A percentile compares a stretch with the other conserved stretches of the same genome.
phyloP scores from a whole-genome alignment of 352 stramenopile genomes.

The Phytophthora sojae region DNA sequence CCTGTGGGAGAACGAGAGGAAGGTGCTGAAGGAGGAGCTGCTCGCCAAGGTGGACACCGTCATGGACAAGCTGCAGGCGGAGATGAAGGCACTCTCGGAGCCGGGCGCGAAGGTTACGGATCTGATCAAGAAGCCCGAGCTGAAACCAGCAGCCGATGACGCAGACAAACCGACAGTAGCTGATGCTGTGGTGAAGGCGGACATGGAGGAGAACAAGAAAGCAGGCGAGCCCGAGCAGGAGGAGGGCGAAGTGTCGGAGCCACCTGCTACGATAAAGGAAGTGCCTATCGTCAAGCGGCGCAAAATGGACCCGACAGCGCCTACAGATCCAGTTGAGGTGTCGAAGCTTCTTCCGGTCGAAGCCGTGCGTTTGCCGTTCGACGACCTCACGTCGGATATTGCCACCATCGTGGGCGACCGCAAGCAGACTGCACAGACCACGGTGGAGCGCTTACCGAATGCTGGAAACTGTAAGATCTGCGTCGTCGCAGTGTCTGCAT shows the following conservation, averaged over 20 bases:
- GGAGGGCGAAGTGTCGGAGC: conserved; percentile 38
- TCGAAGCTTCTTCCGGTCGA: conserved; percentile 49
- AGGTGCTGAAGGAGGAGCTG: conserved; percentile 63
- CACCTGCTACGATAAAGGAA: conserved; percentile 12
- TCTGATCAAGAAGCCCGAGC: conserved; percentile 11
- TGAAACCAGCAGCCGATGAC: conserved; percentile 9
- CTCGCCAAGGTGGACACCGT: conserved; percentile 57
- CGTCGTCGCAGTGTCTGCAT: background rate
- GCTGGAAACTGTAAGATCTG: conserved; percentile 40
- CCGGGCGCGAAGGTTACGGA: conserved; percentile 25
- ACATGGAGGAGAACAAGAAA: conserved; percentile 15
- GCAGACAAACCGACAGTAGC: conserved; percentile 10
- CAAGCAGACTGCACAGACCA: conserved; percentile 37
- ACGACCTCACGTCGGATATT: conserved; percentile 69
- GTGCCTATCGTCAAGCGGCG: conserved; percentile 47
- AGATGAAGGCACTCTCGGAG: conserved; percentile 55
- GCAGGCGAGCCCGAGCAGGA: conserved; percentile 24
- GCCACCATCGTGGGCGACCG: conserved; percentile 53
- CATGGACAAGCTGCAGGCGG: conserved; percentile 50
- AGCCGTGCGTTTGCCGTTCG: conserved; percentile 56
- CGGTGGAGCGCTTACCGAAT: conserved; percentile 35
- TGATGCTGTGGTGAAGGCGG: conserved; percentile 23
- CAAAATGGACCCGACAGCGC: conserved; percentile 44
- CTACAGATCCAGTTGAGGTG: conserved; percentile 25
- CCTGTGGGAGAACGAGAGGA: conserved; percentile 70